Percentiles rank a stretch among this genome's conserved stretches.
Evolutionary conservation across 169 alveolate species (phyloP).

Genomic region (Eimeria tenella): DNA sequence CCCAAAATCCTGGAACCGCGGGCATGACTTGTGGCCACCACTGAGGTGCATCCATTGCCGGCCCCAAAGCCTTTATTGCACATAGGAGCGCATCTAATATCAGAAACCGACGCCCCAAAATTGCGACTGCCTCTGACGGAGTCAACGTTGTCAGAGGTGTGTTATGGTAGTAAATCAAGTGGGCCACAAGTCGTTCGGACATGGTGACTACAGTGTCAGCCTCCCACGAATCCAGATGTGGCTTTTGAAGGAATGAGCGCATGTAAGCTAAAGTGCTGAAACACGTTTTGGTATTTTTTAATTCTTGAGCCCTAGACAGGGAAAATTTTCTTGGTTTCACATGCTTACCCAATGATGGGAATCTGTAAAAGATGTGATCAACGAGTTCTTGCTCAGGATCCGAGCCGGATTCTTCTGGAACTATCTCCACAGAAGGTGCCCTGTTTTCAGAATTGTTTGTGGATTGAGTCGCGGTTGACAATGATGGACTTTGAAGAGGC

Average conservation of each 20-base stretch:
- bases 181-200: background rate
- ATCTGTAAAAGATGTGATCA: too few relatives aligned
- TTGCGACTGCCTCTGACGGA: background rate
- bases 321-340: too few relatives aligned
- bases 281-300: too few relatives aligned
- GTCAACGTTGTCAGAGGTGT: background rate
- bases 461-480: too few relatives aligned
- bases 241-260: background rate
- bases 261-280: background rate
- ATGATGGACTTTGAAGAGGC: too few relatives aligned
- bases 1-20: background rate
- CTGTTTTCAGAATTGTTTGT: too few relatives aligned
- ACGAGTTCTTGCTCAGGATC: too few relatives aligned
- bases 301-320: too few relatives aligned
- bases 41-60: background rate
- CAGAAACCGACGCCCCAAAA: slow-evolving; percentile 4
- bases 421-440: too few relatives aligned
- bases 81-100: background rate
- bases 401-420: too few relatives aligned
- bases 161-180: background rate
- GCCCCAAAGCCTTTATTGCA: background rate
- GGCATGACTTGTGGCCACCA: background rate
- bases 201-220: background rate
- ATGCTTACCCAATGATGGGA: too few relatives aligned
- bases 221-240: background rate